Evolutionary conservation across 768 basidiomycete genomes (phyloP).

Genomic region (Rhodotorula babjevae): DNA sequence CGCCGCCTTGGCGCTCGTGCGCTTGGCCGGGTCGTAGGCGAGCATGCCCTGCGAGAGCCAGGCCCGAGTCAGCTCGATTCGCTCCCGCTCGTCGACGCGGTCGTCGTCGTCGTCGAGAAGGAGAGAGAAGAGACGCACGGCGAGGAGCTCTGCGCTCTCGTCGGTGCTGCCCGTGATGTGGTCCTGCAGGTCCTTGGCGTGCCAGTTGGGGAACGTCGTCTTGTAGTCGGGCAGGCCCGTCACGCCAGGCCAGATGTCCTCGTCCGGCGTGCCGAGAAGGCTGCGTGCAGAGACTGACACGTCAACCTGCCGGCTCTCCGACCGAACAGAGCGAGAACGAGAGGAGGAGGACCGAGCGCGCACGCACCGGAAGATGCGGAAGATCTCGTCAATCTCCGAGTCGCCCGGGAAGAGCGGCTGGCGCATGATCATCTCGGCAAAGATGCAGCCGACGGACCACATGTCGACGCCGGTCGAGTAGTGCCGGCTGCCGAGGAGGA

Average conservation of each 20-base stretch:
- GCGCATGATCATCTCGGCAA: constrained; percentile 95
- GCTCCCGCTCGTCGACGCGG: not conserved
- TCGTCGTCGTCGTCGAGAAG: no score
- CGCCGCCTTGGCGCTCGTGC: constrained; percentile 36
- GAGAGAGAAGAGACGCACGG: constrained; percentile 15
- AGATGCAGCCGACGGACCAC: constrained; percentile 99
- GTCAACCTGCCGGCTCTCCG: constrained; percentile 2
- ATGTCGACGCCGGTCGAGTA: constrained; percentile 98
- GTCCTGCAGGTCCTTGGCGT: constrained; percentile 59
- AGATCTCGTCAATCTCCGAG: constrained; percentile 99
- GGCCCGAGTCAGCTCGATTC: not conserved
- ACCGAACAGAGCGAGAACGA: not conserved
- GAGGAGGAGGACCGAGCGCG: not conserved
- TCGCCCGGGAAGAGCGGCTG: constrained; percentile 94
- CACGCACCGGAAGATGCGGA: constrained; percentile 91
- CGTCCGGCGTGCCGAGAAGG: constrained; percentile 87
- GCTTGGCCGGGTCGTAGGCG: constrained; percentile 37
- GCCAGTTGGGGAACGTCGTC: constrained; percentile 93
- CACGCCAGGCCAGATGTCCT: constrained; percentile 87
- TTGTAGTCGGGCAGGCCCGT: constrained; percentile 88
- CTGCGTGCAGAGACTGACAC: constrained; percentile 49
- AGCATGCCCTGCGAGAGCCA: constrained; percentile 34
- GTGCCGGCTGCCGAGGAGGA: constrained; percentile 87
- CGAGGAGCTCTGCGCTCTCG: constrained; percentile 36
- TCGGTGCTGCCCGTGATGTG: constrained; percentile 32